Evolutionary conservation across 1,139 yeast genomes (phyloP), one percentile per base, ranked within the genome.

Genomic region (Candida tropicalis): DNA sequence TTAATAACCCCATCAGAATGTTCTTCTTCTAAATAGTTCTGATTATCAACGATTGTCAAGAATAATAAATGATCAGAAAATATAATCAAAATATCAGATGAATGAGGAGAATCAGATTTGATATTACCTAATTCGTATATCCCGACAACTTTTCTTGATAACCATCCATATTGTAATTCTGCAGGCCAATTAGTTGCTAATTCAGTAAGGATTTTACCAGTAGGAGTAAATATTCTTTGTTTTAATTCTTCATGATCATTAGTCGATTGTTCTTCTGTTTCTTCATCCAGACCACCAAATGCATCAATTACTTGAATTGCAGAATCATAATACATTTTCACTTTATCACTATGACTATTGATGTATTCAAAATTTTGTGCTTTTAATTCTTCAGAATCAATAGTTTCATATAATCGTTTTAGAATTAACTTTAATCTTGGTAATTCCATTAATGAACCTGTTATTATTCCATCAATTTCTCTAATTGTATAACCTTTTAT

Each of bases 81-180:
- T 4, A 88, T 66, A 18, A 91, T 81, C 35, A 91, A 73, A 6
- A 88, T 73, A 35, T 84, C 82, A 32, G 70, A 63, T 43, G 60
- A 58, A 28, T 55, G 50, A 7, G 43, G 43, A 9, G 70, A 63
- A 32, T 65, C 62, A 1, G 65, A 62, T 55, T 62, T 46, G 43
- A 64, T 47, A 57, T 64, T 50, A 62, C 57, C 42, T 66, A 68
- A 52, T 73, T 81, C 96, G 61, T 81, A 85, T 1, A 90, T 84
- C 0, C 95, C 87, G 15, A 91, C 90, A 3, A 91, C 93, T 49
- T 95, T 77, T 46, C 98, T 74, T 24, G 84, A 76, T 18, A 89
- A 62, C 97, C 97, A 90, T 20, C 96, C 96, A 56, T 84, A 84
- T 53, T 88, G 96, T 22, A 91, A 70, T 54, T 86, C 91, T 0